Percentiles rank a stretch among this genome's conserved stretches.
Conservation (phyloP, 352 stramenopile genomes). For the Phytophthora capsici region DNA sequence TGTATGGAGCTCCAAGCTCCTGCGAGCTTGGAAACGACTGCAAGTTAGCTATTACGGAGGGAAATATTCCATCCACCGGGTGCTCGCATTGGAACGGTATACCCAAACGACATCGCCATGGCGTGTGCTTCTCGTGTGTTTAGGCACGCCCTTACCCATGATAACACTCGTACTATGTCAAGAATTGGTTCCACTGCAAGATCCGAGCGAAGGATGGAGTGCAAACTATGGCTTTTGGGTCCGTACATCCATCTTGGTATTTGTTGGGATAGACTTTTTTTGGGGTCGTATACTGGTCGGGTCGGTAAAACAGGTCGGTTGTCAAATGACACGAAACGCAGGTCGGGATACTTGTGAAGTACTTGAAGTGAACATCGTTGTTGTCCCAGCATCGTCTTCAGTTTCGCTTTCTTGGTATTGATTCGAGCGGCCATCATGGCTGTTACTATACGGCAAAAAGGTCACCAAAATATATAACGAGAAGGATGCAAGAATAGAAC, state of each 20-base stretch:
- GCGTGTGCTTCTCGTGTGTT: neutral
- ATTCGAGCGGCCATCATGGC: no score
- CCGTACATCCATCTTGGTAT: neutral
- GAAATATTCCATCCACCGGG: neutral
- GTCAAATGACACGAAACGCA: no score
- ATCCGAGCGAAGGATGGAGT: neutral
- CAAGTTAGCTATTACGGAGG: neutral
- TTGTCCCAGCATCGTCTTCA: no score
- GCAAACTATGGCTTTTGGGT: slow-evolving; percentile 3
- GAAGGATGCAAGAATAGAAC: no score
- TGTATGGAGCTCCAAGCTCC: neutral
- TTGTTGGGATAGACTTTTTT: no score
- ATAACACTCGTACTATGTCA: neutral
- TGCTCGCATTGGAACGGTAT: neutral
- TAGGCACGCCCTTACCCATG: slow-evolving; percentile 1
- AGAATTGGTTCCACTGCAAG: slow-evolving; percentile 2
- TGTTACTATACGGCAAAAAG: no score
- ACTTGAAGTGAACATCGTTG: no score
- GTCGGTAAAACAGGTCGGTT: no score
- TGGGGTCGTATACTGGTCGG: no score
- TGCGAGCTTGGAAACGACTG: neutral
- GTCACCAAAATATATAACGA: no score
- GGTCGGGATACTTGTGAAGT: no score
- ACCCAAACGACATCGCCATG: neutral
- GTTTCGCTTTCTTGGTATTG: no score